Evolutionary conservation across 169 alveolate genomes (phyloP).

Genomic region (Eimeria falciformis): DNA sequence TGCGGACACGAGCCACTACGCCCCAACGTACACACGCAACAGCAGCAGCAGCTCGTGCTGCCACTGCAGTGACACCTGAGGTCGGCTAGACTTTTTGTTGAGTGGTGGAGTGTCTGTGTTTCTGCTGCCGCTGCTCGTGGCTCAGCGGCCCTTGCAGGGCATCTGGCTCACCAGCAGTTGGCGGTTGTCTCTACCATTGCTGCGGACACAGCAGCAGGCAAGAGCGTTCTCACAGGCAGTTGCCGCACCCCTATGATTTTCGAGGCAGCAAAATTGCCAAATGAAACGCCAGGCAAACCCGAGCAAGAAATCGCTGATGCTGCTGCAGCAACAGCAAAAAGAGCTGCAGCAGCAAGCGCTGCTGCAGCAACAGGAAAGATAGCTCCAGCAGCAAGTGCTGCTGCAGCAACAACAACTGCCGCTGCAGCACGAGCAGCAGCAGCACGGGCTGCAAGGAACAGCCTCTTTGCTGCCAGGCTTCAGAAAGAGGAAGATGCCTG

Average conservation of each 20-base stretch:
- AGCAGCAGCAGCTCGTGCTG: constrained; percentile 23
- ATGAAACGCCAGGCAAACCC: too few relatives aligned
- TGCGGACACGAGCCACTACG: too few relatives aligned
- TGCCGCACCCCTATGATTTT: not conserved
- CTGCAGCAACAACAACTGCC: not conserved
- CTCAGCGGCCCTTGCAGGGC: constrained; percentile 55
- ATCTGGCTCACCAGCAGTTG: constrained; percentile 9
- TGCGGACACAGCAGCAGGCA: constrained; percentile 33
- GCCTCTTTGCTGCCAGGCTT: not conserved
- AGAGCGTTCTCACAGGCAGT: constrained; percentile 32
- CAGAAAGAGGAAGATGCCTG: not conserved
- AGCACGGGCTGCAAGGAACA: not conserved
- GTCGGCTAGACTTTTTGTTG: too few relatives aligned
- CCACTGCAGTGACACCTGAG: not conserved
- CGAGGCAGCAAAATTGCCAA: too few relatives aligned
- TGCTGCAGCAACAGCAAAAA: not conserved
- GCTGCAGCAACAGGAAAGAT: not conserved
- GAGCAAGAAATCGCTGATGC: not conserved
- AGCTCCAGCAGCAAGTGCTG: not conserved
- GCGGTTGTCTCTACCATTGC: not conserved
- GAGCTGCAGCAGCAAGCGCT: constrained; percentile 4
- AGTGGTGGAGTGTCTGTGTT: not conserved
- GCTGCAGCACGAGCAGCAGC: constrained; percentile 6
- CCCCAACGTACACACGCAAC: too few relatives aligned
- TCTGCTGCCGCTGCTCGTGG: not conserved